Percentiles rank a stretch among this genome's conserved stretches.
phyloP scores from a whole-genome alignment of 768 basidiomycete species.

The Polyporus arcularius region DNA sequence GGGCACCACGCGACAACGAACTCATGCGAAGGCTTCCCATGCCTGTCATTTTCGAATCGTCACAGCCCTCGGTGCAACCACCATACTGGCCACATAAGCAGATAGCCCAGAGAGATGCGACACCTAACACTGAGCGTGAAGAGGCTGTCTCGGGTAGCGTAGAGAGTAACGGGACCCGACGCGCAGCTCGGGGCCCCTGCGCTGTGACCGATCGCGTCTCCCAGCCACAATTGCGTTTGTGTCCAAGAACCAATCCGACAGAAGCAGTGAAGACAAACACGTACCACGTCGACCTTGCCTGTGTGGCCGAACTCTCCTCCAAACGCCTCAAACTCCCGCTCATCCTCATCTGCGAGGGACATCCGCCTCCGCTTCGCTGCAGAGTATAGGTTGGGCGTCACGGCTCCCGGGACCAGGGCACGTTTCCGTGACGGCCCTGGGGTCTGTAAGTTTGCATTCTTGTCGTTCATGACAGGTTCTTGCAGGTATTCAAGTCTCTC shows the following conservation, averaged over 20 bases:
- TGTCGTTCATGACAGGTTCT: background rate
- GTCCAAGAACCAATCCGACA: slow-evolving; percentile 23
- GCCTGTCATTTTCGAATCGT: too few species aligned
- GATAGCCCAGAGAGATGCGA: too few species aligned
- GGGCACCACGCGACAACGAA: too few species aligned
- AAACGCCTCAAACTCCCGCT: background rate
- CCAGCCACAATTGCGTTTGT: background rate
- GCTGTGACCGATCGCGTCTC: background rate
- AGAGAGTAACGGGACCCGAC: background rate
- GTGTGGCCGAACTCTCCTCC: slow-evolving; percentile 12
- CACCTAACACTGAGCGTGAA: too few species aligned
- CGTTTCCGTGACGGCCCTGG: slow-evolving; percentile 22
- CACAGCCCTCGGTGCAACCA: too few species aligned
- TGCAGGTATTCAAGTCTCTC: background rate
- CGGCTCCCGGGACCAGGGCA: slow-evolving; percentile 31
- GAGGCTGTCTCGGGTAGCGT: background rate
- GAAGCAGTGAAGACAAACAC: slow-evolving; percentile 27
- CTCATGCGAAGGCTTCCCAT: too few species aligned
- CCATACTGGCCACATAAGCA: too few species aligned
- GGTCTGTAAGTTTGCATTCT: slow-evolving; percentile 7
- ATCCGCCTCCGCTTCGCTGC: slow-evolving; percentile 42
- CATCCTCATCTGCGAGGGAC: slow-evolving; percentile 27
- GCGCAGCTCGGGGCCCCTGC: background rate
- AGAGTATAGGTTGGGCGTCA: slow-evolving; percentile 41
- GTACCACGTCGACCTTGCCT: slow-evolving; percentile 39